Percentiles rank a stretch among this genome's conserved stretches.
phyloP scores from a whole-genome alignment of 805 yeast genomes.

The Pichia nakasei region DNA sequence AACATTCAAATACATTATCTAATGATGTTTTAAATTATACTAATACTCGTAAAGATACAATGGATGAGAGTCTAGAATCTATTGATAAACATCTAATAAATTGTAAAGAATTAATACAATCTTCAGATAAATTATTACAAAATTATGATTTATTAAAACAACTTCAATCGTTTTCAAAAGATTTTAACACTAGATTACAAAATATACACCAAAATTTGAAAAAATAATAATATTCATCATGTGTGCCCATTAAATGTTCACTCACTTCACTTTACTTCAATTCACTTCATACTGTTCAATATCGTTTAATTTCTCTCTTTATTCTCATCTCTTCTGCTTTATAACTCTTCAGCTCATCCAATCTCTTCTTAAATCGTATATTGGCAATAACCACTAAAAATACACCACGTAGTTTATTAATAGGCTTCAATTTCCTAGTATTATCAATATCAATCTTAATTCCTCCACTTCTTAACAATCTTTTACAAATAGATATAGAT shows the following conservation, averaged over 20 bases:
- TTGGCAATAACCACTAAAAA: conserved; percentile 29
- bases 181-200: conserved; percentile 20
- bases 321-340: conserved; percentile 10
- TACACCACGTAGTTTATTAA: conserved; percentile 22
- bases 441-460: background rate
- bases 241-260: no score
- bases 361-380: conserved; percentile 27
- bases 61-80: background rate
- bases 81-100: conserved; percentile 16
- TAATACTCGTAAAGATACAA: background rate
- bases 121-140: conserved; percentile 16
- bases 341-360: conserved; percentile 8
- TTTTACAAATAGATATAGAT: conserved; percentile 7
- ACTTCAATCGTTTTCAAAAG: conserved; percentile 22
- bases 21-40: background rate
- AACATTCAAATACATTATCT: conserved; percentile 14
- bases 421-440: conserved; percentile 17
- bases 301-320: conserved; percentile 10
- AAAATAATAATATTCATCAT: conserved; percentile 1
- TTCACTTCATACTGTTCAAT: no score
- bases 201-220: conserved; percentile 16
- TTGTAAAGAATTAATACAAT: conserved; percentile 15
- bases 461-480: conserved; percentile 19
- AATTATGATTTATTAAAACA: conserved; percentile 26
- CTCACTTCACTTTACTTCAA: no score